Evolutionary conservation across 2,329 filamentous ascomycete species (phyloP).

Genomic region (Periconia sp.): DNA sequence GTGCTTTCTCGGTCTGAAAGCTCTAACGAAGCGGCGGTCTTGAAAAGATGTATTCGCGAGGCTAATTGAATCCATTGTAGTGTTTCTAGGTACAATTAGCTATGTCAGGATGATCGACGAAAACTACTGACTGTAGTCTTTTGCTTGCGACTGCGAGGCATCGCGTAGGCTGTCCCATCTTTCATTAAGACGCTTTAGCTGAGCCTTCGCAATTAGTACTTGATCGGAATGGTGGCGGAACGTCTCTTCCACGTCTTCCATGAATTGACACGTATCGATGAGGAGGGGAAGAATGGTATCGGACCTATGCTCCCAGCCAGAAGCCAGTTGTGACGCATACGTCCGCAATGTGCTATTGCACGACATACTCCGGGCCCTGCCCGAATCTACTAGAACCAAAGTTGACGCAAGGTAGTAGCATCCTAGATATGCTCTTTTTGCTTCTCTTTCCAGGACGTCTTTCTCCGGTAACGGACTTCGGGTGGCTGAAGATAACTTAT

Average conservation of each 20-base stretch:
- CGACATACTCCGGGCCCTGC: constrained; percentile 29
- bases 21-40: constrained; percentile 32
- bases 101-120: not conserved
- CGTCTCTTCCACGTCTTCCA: constrained; percentile 44
- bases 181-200: constrained; percentile 40
- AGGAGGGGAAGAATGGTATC: constrained; percentile 38
- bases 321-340: constrained; percentile 40
- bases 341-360: constrained; percentile 34
- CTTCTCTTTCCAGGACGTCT: constrained; percentile 32
- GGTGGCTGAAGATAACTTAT: constrained; percentile 26
- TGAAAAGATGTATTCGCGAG: constrained; percentile 36
- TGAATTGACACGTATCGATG: constrained; percentile 40
- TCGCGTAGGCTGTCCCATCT: constrained; percentile 40
- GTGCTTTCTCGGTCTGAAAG: constrained; percentile 34
- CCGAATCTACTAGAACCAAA: constrained; percentile 31
- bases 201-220: constrained; percentile 36
- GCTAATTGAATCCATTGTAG: constrained; percentile 41
- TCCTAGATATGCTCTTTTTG: constrained; percentile 42
- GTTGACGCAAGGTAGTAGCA: constrained; percentile 43
- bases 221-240: constrained; percentile 34
- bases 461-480: constrained; percentile 28
- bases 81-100: constrained; percentile 30
- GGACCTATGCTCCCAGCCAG: constrained; percentile 35
- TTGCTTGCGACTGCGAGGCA: constrained; percentile 34
- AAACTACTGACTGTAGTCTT: constrained; percentile 36